Evolutionary conservation across 75 land plant species (phyloP), one percentile per base, ranked within the genome.

Genomic region (Ceratopteris richardii): DNA sequence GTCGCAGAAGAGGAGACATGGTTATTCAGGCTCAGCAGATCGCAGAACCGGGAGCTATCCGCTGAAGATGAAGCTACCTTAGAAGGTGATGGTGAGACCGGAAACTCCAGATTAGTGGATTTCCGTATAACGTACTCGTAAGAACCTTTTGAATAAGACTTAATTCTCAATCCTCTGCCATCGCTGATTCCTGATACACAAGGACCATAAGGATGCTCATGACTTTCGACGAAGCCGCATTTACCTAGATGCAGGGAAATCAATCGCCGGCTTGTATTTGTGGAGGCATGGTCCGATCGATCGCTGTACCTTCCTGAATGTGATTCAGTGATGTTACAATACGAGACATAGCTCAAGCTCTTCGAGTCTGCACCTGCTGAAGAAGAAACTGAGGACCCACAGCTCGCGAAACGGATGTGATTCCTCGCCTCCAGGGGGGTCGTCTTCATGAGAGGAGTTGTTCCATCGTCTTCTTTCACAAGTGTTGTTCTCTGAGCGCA

Each of bases 121-220:
- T 62, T 62, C 60, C 9, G 7, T 4, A 71, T 40, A 4, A 71
- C 73, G 24, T 71, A 71, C 58, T 71, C 73, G 23, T 54, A 56
- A 14, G 68, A 60, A 0, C 69, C 69, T 65, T 66, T 73, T 11
- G 76, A 73, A 50, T 67, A 73, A 33, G 71, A 73, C 71, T 27
- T 46, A 24, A 46, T 50, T 13, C 66, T 7, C 59, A 20, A n/a
- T 30, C 16, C n/a, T 24, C 20, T n/a, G n/a, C n/a, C n/a, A n/a
- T n/a, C n/a, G n/a, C n/a, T n/a, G n/a, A n/a, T 13, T n/a, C 9
- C 14, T 21, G 20, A 14, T n/a, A n/a, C n/a, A n/a, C n/a, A n/a
- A n/a, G n/a, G n/a, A n/a, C n/a, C n/a, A n/a, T n/a, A n/a, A n/a
- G n/a, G n/a, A n/a, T n/a, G n/a, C n/a, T n/a, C n/a, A n/a, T n/a